Base-by-base conservation (phyloP, 2,329 filamentous ascomycete genomes). In the Penicillium palitans region DNA sequence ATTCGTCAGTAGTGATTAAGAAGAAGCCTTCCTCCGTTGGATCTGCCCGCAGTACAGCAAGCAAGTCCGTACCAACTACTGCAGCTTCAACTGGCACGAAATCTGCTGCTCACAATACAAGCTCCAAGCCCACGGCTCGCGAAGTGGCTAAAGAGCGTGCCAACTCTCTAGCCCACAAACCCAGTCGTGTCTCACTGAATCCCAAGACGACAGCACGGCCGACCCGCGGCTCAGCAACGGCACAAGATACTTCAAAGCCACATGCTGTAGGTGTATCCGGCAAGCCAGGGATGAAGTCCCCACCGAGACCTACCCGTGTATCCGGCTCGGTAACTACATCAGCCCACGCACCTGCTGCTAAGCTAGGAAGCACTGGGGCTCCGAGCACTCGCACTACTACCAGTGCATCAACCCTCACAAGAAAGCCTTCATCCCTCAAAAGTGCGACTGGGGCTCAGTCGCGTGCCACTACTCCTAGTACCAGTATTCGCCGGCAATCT, bases 311-410 rank as follows among this genome's bases (percentile, higher is more conserved):
- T 39, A 68, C 70, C 51, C 79, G 77, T 47, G 69, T 78, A 49
- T 73, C 78, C 31, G 65, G 71, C 45, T 76, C 78, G 21, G 70
- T 72, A 49, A 76, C 74, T 9, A 72, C 78, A 5, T 69, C 76
- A 24, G 79, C 76, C 17, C 70, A 74, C 29, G 66, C 79, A 25
- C 75, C 78, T 35, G 67, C 73, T 6, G 72, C 75, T 10, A 79
- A 73, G 63, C 61, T 60, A 15, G 68, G 65, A 19, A 58, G 48
- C 45, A 53, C 62, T 24, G 62, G 55, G 1, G 60, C 70, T 33
- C 64, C 71, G 4, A 59, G 68, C 13, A 70, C 68, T 52, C 70
- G 70, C 48, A 65, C 68, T 9, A 67, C 59, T 50, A 67, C 61
- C 55, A 62, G 63, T 27, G 55, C 66, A 35, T 66, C 66, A 40